Evolutionary conservation across 1,139 yeast genomes (phyloP).

Genomic region (Yamadazyma diospyri): DNA sequence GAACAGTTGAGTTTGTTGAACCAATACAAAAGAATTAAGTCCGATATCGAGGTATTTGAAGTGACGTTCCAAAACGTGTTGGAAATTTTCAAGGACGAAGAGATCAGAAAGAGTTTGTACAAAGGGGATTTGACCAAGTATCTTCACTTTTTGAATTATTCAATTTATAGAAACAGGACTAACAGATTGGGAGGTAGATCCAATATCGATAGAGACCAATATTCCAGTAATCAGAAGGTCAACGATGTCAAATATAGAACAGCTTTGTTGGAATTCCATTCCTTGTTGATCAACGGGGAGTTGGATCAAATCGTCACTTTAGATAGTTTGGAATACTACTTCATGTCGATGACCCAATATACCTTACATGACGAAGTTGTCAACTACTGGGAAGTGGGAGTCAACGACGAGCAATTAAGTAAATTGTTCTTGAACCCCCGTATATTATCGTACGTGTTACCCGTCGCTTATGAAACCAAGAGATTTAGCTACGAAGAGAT

Average conservation of each 20-base stretch:
- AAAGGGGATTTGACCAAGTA: constrained; percentile 26
- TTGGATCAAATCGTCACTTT: constrained; percentile 23
- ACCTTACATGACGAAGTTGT: constrained; percentile 33
- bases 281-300: constrained; percentile 31
- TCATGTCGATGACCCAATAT: constrained; percentile 36
- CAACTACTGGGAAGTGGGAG: constrained; percentile 43
- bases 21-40: constrained; percentile 14
- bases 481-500: constrained; percentile 60
- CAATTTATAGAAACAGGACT: constrained; percentile 30
- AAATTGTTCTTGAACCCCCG: constrained; percentile 43
- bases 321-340: constrained; percentile 19
- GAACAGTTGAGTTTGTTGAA: constrained; percentile 22
- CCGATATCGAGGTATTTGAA: constrained; percentile 16
- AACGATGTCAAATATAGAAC: constrained; percentile 31
- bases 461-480: constrained; percentile 61
- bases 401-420: constrained; percentile 29
- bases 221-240: constrained; percentile 21
- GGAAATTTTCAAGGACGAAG: constrained; percentile 27
- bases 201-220: constrained; percentile 42
- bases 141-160: constrained; percentile 23
- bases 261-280: constrained; percentile 33
- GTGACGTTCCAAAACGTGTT: constrained; percentile 20
- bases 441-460: constrained; percentile 70
- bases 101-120: constrained; percentile 23
- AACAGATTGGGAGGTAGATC: constrained; percentile 28